phyloP scores from a whole-genome alignment of 495 filamentous ascomycete species.

The Aspergillus olivimuriae region DNA sequence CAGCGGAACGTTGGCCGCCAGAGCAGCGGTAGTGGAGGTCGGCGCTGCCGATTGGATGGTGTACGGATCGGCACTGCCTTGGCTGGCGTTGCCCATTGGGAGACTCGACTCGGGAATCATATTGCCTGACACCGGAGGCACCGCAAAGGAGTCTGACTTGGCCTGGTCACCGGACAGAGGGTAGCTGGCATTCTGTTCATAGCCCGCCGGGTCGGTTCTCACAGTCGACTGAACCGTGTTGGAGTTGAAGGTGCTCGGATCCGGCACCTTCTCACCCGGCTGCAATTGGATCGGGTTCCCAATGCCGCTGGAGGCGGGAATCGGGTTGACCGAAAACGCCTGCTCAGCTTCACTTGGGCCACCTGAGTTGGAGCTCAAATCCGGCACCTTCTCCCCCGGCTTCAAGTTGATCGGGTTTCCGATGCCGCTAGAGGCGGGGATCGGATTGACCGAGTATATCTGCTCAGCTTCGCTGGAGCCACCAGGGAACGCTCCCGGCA shows the following conservation, averaged over 20 bases:
- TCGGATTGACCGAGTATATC: conserved; percentile 58
- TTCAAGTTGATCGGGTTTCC: conserved; percentile 71
- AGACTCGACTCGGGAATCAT: conserved; percentile 85
- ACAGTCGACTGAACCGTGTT: conserved; percentile 51
- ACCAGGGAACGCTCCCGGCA: conserved; percentile 77
- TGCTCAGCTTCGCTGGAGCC: conserved; percentile 51
- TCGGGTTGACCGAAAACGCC: conserved; percentile 54
- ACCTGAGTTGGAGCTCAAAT: conserved; percentile 55
- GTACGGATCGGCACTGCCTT: conserved; percentile 34
- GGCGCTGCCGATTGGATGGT: conserved; percentile 64
- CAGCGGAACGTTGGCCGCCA: conserved; percentile 65
- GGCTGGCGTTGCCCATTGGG: conserved; percentile 45
- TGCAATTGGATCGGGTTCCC: conserved; percentile 71
- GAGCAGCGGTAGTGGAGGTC: conserved; percentile 62
- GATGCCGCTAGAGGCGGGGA: conserved; percentile 66
- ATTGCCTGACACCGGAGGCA: conserved; percentile 57
- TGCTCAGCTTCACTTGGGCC: no score
- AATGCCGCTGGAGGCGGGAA: conserved; percentile 67
- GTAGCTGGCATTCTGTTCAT: conserved; percentile 64
- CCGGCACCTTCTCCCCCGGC: conserved; percentile 76
- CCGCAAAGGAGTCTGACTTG: conserved; percentile 36
- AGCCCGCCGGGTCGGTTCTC: conserved; percentile 74
- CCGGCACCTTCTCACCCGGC: conserved; percentile 76
- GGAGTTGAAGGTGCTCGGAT: conserved; percentile 41
- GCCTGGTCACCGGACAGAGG: conserved; percentile 11